Base-by-base conservation (phyloP, 305 asterid genomes). In the Rubia balearica region DNA sequence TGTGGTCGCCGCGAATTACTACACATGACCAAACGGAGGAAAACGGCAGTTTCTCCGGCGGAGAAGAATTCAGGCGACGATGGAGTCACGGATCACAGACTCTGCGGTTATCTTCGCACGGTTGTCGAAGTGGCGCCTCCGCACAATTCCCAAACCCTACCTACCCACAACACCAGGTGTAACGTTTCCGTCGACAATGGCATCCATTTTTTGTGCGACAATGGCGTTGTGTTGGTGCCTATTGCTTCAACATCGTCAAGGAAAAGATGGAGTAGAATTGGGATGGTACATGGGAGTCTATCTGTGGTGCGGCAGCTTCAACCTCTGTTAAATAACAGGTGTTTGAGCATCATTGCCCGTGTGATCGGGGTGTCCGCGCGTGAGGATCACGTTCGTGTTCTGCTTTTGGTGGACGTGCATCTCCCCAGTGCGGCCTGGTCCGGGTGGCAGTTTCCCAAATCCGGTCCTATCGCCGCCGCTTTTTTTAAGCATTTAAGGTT, bases 361-460 rank as follows among this genome's bases (percentile, higher is more conserved):
- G 73, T 91, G n/a, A 75, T 84, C 72, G 75, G 65, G 71, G 46
- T 77, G 60, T 82, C 81, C 40, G 61, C 12, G 10, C 70, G 81
- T 3, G 83, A 40, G 5, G 75, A 74, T 70, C 88, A 85, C 73
- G 71, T 62, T 48, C 84, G 97, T 86, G 95, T 75, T 73, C 85
- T 85, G 73, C 87, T 94, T 67, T 65, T 88, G 33, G 91, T 94
- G 81, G 95, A 94, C 78, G 95, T 90, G 60, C 87, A 89, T 87
- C 83, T 94, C 81, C 97, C 97, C 40, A 69, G 75, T 8, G 86
- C 82, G 7, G 64, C 83, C 82, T 91, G 95, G 96, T 79, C 85
- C 11, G 96, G 92, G 30, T 94, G 97, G 96, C 96, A 91, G 85
- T 94, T 94, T 77, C 96, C 97, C 53, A 80, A 76, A 76, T 86